Base-by-base conservation (phyloP, 176 grass and related monocot species). In the Oryza punctata region DNA sequence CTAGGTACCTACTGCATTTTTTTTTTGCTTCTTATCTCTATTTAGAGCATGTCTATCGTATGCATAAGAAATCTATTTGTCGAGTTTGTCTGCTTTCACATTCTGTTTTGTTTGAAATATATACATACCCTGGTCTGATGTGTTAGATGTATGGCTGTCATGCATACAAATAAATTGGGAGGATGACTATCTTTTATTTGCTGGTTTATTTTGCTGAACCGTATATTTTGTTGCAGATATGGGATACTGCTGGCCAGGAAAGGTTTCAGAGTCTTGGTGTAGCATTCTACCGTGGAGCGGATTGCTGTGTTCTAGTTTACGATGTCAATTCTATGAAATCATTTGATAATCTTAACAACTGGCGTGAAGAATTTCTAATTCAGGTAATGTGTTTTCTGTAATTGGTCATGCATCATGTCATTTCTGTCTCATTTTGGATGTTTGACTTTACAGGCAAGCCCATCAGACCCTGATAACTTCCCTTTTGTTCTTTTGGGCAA, bases 201-300 rank as follows among this genome's bases (percentile, higher is more conserved):
- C 38, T 61, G 16, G 3, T 77, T 27, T 77, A 81, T 18, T 37
- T 35, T 67, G 41, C 67, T 81, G 81, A 77, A 65, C 15, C 28
- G 43, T 67, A 60, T 77, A 21, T 75, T n/a, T 83, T 14, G 50
- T 16, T 75, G 52, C 47, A 96, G 94, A 96, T 96, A 89, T 96
- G 94, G 93, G 94, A 96, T 86, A 96, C 94, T 32, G 94, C 94
- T 65, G 94, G 94, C 5, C 91, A 96, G 86, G 94, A 96, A 87
- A 93, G 94, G 70, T 96, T 96, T 82, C 94, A 96, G 78, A 93
- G 94, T 85, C 86, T 96, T 30, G 94, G 94, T 52, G 94, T 93
- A 59, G 94, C 94, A 85, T 96, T 96, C 76, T 96, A 96, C 82
- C 94, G 94, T 4, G 94, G 94, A 73, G 94, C 94, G 44, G 94